Percentiles rank a stretch among this genome's conserved stretches.
Evolutionary conservation across 768 basidiomycete species (phyloP).

Genomic region (Leccinum boreale): DNA sequence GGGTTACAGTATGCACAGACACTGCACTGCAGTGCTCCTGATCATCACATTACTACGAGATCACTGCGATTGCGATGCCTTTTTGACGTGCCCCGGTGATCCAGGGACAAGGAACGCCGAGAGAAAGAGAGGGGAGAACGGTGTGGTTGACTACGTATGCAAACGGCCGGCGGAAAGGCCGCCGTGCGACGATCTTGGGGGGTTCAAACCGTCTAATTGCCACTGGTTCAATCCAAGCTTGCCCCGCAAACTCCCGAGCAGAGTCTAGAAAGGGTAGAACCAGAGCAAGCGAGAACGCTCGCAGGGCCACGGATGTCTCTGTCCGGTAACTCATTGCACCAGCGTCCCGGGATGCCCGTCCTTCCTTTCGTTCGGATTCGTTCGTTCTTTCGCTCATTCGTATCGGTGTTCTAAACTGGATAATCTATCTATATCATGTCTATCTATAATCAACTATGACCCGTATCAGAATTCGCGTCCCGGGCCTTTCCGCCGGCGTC

Average conservation of each 20-base stretch:
- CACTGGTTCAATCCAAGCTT: neutral
- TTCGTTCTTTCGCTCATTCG: neutral
- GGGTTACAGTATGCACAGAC: neutral
- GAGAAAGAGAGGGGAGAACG: conserved; percentile 4
- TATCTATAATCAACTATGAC: neutral
- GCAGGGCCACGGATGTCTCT: neutral
- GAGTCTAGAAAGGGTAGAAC: too few relatives aligned
- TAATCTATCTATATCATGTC: neutral
- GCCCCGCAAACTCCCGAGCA: conserved; percentile 3
- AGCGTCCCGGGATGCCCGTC: neutral
- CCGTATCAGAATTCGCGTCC: neutral
- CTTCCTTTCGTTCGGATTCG: neutral
- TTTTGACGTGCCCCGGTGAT: neutral
- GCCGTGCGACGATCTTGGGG: neutral
- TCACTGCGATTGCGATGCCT: conserved; percentile 2
- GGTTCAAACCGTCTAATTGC: neutral
- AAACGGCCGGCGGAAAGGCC: conserved; percentile 6
- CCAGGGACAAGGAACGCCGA: neutral
- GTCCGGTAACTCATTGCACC: neutral
- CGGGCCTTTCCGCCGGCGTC: conserved; percentile 4
- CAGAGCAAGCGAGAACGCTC: neutral
- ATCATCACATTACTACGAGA: conserved; percentile 12
- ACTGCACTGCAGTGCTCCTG: neutral
- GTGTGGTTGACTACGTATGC: neutral
- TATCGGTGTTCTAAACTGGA: conserved; percentile 1